phyloP scores from a whole-genome alignment of 2,329 filamentous ascomycete species.

The Trichoderma koningii region DNA sequence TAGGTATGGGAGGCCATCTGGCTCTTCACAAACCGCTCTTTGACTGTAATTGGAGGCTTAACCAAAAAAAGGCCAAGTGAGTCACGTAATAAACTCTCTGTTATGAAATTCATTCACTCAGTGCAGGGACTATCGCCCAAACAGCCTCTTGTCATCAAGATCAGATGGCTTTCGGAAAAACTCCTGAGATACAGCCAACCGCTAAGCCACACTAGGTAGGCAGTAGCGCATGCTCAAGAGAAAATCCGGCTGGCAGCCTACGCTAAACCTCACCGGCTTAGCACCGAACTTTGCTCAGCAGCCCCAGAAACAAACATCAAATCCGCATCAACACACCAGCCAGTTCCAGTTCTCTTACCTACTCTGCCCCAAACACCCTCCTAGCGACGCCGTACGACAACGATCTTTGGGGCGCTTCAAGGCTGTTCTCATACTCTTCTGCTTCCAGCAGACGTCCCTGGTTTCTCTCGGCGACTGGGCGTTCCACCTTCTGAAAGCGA shows the following conservation, averaged over 20 bases:
- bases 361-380: slow-evolving; percentile 1
- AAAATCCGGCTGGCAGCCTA: slow-evolving; percentile 23
- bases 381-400: not conserved
- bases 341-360: slow-evolving; percentile 10
- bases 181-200: not conserved
- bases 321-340: slow-evolving; percentile 17
- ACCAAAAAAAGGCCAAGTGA: no score
- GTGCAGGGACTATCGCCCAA: no score
- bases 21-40: no score
- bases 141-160: not conserved
- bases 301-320: slow-evolving; percentile 21
- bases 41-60: no score
- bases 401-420: not conserved
- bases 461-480: not conserved
- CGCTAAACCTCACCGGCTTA: slow-evolving; percentile 1
- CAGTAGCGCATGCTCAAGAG: slow-evolving; percentile 17
- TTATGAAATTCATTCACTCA: no score
- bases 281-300: slow-evolving; percentile 15
- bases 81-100: no score
- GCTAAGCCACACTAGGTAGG: slow-evolving; percentile 22
- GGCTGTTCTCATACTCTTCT: not conserved
- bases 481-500: not conserved
- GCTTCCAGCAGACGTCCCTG: not conserved
- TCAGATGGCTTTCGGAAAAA: slow-evolving; percentile 7
- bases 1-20: no score